phyloP scores from a whole-genome alignment of 139 green algal species.

The Monoraphidium neglectum region DNA sequence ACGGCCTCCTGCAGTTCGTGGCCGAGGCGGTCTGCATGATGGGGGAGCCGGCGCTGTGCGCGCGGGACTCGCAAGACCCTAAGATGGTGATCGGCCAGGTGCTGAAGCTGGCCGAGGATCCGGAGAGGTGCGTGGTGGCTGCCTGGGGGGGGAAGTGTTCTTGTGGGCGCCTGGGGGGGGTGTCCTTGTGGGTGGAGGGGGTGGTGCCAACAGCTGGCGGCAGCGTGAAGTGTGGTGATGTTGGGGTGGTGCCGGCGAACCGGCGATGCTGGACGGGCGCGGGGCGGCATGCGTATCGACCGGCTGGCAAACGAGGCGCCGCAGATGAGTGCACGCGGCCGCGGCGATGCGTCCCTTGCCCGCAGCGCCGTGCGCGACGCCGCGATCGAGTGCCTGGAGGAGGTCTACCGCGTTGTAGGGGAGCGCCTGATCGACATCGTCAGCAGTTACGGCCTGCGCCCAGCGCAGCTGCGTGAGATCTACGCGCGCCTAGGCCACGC shows the following conservation, averaged over 20 bases:
- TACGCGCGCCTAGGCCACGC: conserved; percentile 20
- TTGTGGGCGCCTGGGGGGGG: no score
- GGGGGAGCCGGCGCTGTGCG: conserved; percentile 11
- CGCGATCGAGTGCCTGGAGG: conserved; percentile 50
- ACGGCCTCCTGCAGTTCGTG: conserved; percentile 55
- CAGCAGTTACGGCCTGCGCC: conserved; percentile 33
- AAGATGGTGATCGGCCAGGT: conserved; percentile 9
- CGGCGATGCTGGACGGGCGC: no score
- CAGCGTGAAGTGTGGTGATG: no score
- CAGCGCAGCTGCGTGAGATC: conserved; percentile 36
- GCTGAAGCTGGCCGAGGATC: conserved; percentile 19
- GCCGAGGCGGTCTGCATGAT: conserved; percentile 39
- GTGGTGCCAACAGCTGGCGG: no score
- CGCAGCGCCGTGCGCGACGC: conserved; percentile 54
- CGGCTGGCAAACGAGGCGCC: no score
- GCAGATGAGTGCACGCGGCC: no score
- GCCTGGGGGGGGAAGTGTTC: no score
- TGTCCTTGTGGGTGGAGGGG: no score
- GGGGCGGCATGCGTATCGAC: no score
- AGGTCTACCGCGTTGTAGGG: conserved; percentile 46
- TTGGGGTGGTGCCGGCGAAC: no score
- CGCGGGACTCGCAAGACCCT: background rate
- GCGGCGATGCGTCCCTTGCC: background rate
- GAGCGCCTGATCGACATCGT: conserved; percentile 38
- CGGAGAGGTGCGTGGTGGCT: conserved; percentile 18